These are phyloP conservation scores for Borovskyia barvae DNA, from an alignment of 208 protist species.

Conservation along the genomic window DNA sequence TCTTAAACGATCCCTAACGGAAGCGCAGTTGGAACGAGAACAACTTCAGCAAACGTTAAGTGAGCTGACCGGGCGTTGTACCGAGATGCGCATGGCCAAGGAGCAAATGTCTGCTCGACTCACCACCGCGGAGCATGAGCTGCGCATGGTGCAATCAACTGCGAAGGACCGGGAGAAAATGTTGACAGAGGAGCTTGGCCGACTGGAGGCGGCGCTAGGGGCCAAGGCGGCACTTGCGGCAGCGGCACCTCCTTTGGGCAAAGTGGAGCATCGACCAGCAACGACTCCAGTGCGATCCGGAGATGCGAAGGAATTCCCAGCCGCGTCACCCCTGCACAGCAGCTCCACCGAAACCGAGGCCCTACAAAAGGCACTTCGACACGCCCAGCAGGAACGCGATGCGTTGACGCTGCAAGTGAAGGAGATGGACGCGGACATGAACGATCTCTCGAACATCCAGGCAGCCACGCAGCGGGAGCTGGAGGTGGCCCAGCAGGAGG, in stretches of 20 bases:
- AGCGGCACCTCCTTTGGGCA: conserved; percentile 1
- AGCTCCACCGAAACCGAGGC: neutral
- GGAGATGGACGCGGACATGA: conserved; percentile 69
- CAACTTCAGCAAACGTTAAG: conserved; percentile 23
- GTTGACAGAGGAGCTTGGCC: conserved; percentile 6
- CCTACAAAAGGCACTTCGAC: conserved; percentile 28
- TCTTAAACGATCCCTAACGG: neutral
- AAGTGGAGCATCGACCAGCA: conserved; percentile 7
- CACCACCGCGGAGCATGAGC: neutral
- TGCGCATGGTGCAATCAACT: neutral
- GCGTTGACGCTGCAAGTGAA: conserved; percentile 32
- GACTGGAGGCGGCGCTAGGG: conserved; percentile 17
- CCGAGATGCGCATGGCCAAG: conserved; percentile 20
- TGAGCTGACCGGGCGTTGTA: conserved; percentile 16
- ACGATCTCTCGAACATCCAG: conserved; percentile 60
- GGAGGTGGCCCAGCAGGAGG: conserved; percentile 37
- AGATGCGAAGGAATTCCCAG: conserved; percentile 13
- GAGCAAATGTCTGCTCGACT: conserved; percentile 16
- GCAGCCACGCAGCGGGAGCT: conserved; percentile 43
- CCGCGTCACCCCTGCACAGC: neutral
- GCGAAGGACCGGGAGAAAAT: conserved; percentile 2
- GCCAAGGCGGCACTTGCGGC: conserved; percentile 10
- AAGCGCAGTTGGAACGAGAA: conserved; percentile 23
- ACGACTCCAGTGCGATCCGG: neutral
- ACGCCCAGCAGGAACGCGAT: conserved; percentile 22